phyloP scores from a whole-genome alignment of 257 asterid species.

The Solanum phureja region DNA sequence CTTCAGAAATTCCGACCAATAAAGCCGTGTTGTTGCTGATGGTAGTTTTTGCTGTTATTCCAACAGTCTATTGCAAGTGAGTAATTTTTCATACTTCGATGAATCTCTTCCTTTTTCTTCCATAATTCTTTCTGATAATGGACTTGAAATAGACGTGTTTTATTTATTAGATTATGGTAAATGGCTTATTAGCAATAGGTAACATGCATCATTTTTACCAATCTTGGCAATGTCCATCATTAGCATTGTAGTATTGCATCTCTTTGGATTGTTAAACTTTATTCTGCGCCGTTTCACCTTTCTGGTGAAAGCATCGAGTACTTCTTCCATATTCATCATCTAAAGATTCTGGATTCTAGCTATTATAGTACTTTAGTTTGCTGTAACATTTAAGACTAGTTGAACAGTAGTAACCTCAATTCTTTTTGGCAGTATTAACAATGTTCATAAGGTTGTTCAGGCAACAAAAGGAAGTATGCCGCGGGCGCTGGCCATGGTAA shows the following conservation, averaged over 20 bases:
- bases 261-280: background rate
- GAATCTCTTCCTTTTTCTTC: background rate
- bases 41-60: conserved; percentile 78
- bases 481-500: conserved; percentile 85
- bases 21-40: conserved; percentile 48
- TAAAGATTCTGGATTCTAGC: background rate
- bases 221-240: background rate
- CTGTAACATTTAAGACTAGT: background rate
- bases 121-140: background rate
- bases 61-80: conserved; percentile 73
- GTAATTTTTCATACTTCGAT: conserved; percentile 14
- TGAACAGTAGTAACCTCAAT: background rate
- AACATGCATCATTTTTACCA: background rate
- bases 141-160: background rate
- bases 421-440: conserved; percentile 45
- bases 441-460: conserved; percentile 63
- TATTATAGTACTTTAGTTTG: conserved; percentile 1
- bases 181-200: background rate
- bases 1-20: conserved; percentile 60
- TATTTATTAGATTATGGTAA: background rate
- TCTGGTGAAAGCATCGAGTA: background rate
- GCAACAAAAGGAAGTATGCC: conserved; percentile 81
- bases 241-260: background rate
- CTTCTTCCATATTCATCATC: background rate
- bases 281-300: background rate